Evolutionary conservation across 257 asterid species (phyloP).

Genomic region (Solanum pinnatisectum): DNA sequence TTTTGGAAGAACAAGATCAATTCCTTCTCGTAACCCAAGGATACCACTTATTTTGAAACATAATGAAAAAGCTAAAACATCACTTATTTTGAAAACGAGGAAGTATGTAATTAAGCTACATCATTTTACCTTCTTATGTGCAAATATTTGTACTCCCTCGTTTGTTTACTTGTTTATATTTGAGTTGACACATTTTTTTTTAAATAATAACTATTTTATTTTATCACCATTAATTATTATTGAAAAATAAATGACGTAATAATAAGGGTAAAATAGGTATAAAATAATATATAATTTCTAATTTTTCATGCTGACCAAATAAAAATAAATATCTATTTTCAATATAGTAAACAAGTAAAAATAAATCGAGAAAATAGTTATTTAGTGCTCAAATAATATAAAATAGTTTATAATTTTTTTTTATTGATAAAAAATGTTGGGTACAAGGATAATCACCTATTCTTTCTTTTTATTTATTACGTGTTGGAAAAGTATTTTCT

Average conservation of each 20-base stretch:
- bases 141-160: neutral
- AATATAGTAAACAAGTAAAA: neutral
- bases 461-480: neutral
- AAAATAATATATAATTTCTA: neutral
- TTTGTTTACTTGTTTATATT: neutral
- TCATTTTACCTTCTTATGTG: neutral
- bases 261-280: neutral
- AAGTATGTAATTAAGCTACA: neutral
- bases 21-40: too few species aligned
- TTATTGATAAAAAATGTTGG: neutral
- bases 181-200: neutral
- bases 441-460: neutral
- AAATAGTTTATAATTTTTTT: neutral
- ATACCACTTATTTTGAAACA: too few species aligned
- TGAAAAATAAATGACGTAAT: neutral
- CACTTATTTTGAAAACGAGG: too few species aligned
- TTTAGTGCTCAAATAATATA: neutral
- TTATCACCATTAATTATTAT: neutral
- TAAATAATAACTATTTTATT: neutral
- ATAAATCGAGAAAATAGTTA: neutral
- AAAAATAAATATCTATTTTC: neutral
- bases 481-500: neutral
- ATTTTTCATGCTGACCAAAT: neutral
- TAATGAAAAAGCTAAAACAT: too few species aligned
- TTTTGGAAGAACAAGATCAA: too few species aligned